A percentile compares a stretch with the other conserved stretches of the same genome.
Conservation (phyloP, 805 yeast genomes). For the Saccharomyces jurei region DNA sequence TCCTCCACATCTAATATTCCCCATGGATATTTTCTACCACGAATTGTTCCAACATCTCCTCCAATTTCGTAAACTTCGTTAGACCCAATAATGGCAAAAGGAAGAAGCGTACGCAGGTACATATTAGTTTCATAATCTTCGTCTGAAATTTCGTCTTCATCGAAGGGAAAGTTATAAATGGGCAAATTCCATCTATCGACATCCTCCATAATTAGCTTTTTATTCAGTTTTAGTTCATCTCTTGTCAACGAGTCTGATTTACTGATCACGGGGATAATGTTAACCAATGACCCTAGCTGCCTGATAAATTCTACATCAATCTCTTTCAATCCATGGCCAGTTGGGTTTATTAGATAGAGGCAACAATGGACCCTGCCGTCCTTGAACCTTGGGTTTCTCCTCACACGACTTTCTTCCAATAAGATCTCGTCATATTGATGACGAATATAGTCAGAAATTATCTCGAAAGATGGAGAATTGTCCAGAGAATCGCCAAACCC, state of each 20-base stretch:
- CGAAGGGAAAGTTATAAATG: conserved; percentile 64
- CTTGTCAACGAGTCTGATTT: conserved; percentile 81
- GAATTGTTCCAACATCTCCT: conserved; percentile 31
- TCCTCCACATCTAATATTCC: conserved; percentile 57
- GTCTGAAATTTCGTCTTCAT: conserved; percentile 45
- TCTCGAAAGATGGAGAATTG: conserved; percentile 56
- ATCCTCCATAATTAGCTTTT: conserved; percentile 68
- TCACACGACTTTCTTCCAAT: conserved; percentile 71
- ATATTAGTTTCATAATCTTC: conserved; percentile 60
- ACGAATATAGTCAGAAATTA: conserved; percentile 68
- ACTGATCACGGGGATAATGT: conserved; percentile 77
- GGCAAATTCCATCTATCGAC: conserved; percentile 63
- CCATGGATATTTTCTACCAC: conserved; percentile 52
- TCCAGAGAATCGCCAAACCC: conserved; percentile 73
- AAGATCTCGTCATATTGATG: conserved; percentile 79
- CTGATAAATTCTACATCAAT: conserved; percentile 74
- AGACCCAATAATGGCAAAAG: conserved; percentile 65
- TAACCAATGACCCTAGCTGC: conserved; percentile 69
- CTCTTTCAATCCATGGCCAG: conserved; percentile 74
- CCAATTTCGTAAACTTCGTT: conserved; percentile 47
- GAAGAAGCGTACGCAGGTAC: conserved; percentile 53
- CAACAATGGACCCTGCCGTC: conserved; percentile 77
- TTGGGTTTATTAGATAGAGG: conserved; percentile 70
- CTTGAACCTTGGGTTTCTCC: conserved; percentile 77
- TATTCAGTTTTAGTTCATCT: conserved; percentile 68